Conservation (phyloP, 257 asterid species). For the Linaria vulgaris region DNA sequence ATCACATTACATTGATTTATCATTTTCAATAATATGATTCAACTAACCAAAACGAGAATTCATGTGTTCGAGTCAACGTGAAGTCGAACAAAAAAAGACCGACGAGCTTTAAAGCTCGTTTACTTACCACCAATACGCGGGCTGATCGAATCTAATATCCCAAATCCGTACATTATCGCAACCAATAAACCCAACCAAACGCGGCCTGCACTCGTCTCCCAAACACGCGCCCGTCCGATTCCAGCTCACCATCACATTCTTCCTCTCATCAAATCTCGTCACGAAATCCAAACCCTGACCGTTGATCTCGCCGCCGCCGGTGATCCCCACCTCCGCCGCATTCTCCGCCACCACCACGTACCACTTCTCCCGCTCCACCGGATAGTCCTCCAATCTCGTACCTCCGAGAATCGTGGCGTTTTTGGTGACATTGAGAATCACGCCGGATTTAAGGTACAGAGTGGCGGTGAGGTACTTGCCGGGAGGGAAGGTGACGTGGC, state of each 20-base stretch:
- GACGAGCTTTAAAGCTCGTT: constrained; percentile 25
- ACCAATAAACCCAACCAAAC: constrained; percentile 78
- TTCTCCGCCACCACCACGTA: constrained; percentile 82
- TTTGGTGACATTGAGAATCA: constrained; percentile 41
- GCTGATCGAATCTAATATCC: constrained; percentile 59
- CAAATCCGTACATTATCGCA: constrained; percentile 55
- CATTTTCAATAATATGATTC: background rate
- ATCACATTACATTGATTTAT: too few species aligned
- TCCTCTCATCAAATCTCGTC: constrained; percentile 62
- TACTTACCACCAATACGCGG: constrained; percentile 81
- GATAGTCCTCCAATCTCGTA: constrained; percentile 59
- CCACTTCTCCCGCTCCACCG: constrained; percentile 61
- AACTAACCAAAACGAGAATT: too few species aligned
- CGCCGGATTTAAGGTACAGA: constrained; percentile 65
- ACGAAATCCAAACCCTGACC: constrained; percentile 90
- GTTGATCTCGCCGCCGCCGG: constrained; percentile 94
- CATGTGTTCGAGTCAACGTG: too few species aligned
- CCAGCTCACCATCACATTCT: constrained; percentile 99
- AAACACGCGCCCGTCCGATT: constrained; percentile 68
- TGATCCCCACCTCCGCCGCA: constrained; percentile 72
- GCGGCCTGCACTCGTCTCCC: constrained; percentile 93
- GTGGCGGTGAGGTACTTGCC: constrained; percentile 85
- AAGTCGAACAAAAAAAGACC: background rate
- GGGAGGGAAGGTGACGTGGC: constrained; percentile 74
- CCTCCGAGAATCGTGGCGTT: constrained; percentile 79